These are phyloP conservation scores for Crataegus laevigata DNA, from an alignment of 306 rosid species.

Conservation along the genomic window DNA sequence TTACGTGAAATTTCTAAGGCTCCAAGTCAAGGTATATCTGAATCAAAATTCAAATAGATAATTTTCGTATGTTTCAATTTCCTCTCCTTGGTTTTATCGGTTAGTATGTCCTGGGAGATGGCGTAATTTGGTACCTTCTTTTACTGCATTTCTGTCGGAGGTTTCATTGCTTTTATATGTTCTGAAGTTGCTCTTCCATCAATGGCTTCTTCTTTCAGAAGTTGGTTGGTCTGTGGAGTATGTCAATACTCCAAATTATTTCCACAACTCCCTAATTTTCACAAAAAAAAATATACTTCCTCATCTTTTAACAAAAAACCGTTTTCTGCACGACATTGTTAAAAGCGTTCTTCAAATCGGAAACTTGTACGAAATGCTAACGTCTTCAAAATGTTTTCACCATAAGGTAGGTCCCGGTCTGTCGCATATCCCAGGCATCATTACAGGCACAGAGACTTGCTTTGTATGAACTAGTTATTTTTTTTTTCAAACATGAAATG, in stretches of 20 bases:
- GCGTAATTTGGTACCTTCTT: too few relatives aligned
- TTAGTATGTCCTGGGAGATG: too few relatives aligned
- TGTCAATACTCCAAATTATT: too few relatives aligned
- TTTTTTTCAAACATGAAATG: constrained; percentile 24
- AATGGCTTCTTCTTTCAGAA: too few relatives aligned
- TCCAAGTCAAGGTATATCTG: constrained; percentile 83
- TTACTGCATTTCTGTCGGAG: too few relatives aligned
- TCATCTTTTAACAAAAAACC: background rate
- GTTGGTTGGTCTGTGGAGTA: too few relatives aligned
- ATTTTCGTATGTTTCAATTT: too few relatives aligned
- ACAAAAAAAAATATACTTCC: background rate
- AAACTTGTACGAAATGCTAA: constrained; percentile 16
- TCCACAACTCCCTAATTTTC: too few relatives aligned
- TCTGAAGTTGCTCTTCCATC: too few relatives aligned
- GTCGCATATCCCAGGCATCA: constrained; percentile 12
- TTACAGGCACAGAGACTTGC: constrained; percentile 8
- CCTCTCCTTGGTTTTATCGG: too few relatives aligned
- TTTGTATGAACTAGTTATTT: constrained; percentile 15
- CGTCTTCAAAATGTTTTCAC: constrained; percentile 4
- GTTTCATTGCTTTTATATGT: too few relatives aligned
- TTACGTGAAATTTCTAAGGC: constrained; percentile 95
- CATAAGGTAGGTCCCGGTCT: constrained; percentile 20
- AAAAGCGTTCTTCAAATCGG: background rate
- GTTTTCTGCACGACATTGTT: background rate
- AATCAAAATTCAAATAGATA: background rate